Evolutionary conservation across 2,329 filamentous ascomycete species (phyloP).

Genomic region (Cladophialophora exuberans): DNA sequence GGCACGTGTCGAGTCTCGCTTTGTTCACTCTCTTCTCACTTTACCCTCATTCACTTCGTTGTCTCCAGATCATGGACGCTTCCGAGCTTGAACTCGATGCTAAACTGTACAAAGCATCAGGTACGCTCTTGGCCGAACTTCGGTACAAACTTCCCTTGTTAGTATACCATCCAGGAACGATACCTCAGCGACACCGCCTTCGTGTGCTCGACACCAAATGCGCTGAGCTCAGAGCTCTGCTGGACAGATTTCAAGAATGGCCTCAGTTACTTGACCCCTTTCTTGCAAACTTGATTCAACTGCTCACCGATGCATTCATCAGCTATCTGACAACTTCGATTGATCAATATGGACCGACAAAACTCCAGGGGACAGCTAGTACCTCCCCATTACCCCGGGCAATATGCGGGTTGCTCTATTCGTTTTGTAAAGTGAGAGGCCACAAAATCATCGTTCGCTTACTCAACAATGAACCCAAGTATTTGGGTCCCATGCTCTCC

Average conservation of each 20-base stretch:
- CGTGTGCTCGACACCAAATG: conserved; percentile 17
- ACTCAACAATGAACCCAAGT: conserved; percentile 83
- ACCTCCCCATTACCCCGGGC: conserved; percentile 64
- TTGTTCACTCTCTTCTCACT: neutral
- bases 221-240: conserved; percentile 36
- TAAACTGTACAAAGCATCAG: conserved; percentile 51
- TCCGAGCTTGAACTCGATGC: conserved; percentile 46
- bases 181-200: conserved; percentile 19
- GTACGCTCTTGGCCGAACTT: conserved; percentile 48
- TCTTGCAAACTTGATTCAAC: conserved; percentile 73
- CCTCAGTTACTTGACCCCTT: conserved; percentile 89
- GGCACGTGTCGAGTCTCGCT: neutral
- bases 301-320: conserved; percentile 75
- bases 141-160: conserved; percentile 46
- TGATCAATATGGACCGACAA: conserved; percentile 30
- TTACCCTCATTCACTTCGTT: neutral
- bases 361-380: conserved; percentile 42
- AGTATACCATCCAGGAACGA: conserved; percentile 34
- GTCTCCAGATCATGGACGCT: conserved; percentile 45
- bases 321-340: conserved; percentile 32
- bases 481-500: conserved; percentile 76
- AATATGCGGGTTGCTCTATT: conserved; percentile 80
- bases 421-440: conserved; percentile 90
- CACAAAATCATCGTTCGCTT: conserved; percentile 92
- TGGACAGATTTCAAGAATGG: conserved; percentile 93